Evolutionary conservation across 2,329 filamentous ascomycete species (phyloP), one percentile per base, ranked within the genome.

Genomic region (Biscogniauxia marginata): DNA sequence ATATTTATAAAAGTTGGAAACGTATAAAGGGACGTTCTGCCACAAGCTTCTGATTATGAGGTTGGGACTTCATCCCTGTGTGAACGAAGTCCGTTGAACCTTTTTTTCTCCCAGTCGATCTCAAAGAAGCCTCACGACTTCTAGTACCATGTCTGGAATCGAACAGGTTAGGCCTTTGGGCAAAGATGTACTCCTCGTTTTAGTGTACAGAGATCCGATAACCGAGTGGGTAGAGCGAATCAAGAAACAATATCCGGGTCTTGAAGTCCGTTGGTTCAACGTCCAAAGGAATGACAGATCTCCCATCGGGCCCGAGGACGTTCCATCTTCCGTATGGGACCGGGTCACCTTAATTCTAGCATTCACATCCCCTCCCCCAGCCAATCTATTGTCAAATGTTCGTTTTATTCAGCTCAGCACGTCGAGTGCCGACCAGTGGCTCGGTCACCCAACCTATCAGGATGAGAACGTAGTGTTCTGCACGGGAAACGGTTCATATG

Each of bases 401-500:
- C 71, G 75, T 47, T 78, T 73, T 55, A 72, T 81, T n/a, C 79
- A 81, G 66, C 59, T 77, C 22, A 64, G 69, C 0, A 77, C 74
- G 0, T 74, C 78, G 1, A 79, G 79, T 1, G 73, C 73, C 0
- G 77, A 81, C 57, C 62, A 63, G 39, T 79, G 77, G 75, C 49
- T 24, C 20, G 48, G 21, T 7, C 63, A 75, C n/a, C 74, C 76
- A 1, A 60, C 80, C 1, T 83, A 79, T 51, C 70, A 67, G 23
- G 75, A 81, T n/a, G 79, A 76, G 0, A 72, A 79, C 45, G 68
- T 81, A 8, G 63, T 68, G 0, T 80, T 84, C 56, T 79, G 75
- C 44, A 82, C 80, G 0, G 78, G 80, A 0, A 84, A 81, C 52
- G 82, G 82, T 0, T 77, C 83, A 13, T 80, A 84, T 30, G 79